Conservation (phyloP, 2,329 filamentous ascomycete genomes). For the Pyricularia pennisetigena region DNA sequence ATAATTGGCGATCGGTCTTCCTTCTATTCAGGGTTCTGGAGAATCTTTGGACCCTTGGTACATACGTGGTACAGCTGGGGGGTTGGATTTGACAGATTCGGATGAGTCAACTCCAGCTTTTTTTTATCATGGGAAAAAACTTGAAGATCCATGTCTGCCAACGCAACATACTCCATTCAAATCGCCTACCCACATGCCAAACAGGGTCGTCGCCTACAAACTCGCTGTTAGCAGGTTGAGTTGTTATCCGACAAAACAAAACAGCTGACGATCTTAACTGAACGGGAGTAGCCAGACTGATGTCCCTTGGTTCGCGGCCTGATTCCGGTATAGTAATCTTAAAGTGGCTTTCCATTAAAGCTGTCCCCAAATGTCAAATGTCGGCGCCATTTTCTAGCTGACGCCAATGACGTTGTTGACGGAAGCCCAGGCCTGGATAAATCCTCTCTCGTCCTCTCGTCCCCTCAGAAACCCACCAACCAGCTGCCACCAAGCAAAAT, state of each 20-base stretch:
- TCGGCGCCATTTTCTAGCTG: background rate
- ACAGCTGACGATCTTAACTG: background rate
- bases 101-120: background rate
- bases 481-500: background rate
- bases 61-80: background rate
- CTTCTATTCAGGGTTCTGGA: background rate
- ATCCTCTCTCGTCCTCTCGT: background rate
- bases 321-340: background rate
- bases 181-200: background rate
- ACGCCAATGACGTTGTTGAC: background rate
- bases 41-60: background rate
- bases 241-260: background rate
- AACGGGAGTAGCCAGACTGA: no score
- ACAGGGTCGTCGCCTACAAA: background rate
- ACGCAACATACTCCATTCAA: background rate
- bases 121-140: background rate
- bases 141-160: background rate
- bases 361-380: background rate
- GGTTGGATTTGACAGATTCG: background rate
- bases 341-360: background rate
- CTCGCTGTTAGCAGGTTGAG: background rate
- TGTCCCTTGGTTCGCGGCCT: background rate
- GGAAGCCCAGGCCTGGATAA: background rate
- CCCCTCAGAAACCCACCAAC: no score
- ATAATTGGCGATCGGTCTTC: background rate